Evolutionary conservation across 441 rosid genomes (phyloP), one percentile per base, ranked within the genome.

Genomic region (Adansonia madagascariensis): DNA sequence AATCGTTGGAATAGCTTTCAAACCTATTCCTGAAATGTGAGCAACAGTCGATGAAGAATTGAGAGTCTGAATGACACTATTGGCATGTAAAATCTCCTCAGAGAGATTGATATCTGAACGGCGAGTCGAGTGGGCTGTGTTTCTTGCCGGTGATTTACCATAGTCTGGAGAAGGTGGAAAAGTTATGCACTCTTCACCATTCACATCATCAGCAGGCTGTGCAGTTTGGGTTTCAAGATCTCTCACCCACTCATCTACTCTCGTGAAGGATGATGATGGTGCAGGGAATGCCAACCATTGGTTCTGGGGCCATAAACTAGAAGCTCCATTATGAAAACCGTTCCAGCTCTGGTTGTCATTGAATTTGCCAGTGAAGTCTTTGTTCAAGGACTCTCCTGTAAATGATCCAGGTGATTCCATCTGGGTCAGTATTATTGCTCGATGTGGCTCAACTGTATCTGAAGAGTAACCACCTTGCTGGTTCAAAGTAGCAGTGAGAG

Each of bases 191-290:
- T 82, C 84, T 31, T 64, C 82, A 18, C 46, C 73, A 39, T 78
- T 78, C 11, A 68, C 86, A 57, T 86, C 87, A 14, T 83, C 82
- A 50, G 79, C 53, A 4, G 83, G 85, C 76, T 71, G 79, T 12
- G 76, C 56, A 15, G 78, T 73, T 56, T 86, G 81, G 1, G 76
- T 77, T 44, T 85, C 85, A 31, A 93, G 91, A 80, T 86, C 93
- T 80, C 76, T 89, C 39, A 95, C 94, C 98, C 99, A 92, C 39
- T 91, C 92, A 27, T 91, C 88, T 5, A 95, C 97, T 83, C 99
- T 89, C 47, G 86, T 78, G 82, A 86, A 87, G 0, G 91, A 84
- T 20, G 92, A 86, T 0, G 97, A 83, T 49, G 88, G 91, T 0
- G 83, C 80, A 44, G 89, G 82, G 88, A 95, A 92, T 1, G 98